Conservation (phyloP, 179 eudicot genomes). For the Gypsophila paniculata region DNA sequence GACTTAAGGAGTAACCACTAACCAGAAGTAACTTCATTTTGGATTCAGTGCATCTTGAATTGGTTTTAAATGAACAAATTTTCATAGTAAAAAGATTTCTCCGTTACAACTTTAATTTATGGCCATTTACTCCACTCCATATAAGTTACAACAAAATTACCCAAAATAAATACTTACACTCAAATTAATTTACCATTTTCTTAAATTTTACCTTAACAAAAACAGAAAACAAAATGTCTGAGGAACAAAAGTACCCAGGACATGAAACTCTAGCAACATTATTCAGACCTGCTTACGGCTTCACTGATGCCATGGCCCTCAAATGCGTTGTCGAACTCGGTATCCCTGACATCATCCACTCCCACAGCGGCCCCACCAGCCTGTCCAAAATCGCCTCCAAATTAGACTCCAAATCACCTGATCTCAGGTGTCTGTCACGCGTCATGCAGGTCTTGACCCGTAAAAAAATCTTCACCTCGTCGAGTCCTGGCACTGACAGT, state of each 20-base stretch:
- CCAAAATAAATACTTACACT: no score
- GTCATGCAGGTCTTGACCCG: conserved; percentile 30
- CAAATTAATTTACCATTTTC: no score
- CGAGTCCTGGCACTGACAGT: conserved; percentile 3
- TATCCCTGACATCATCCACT: conserved; percentile 30
- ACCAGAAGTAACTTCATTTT: no score
- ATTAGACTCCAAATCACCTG: conserved; percentile 20
- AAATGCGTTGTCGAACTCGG: conserved; percentile 34
- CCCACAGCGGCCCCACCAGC: conserved; percentile 27
- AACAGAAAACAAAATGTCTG: conserved; percentile 14
- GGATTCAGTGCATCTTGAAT: no score
- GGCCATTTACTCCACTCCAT: no score
- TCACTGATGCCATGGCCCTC: conserved; percentile 33
- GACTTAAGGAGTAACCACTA: no score
- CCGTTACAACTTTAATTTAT: no score
- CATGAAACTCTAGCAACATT: conserved; percentile 21
- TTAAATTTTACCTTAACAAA: not conserved
- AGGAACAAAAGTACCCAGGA: conserved; percentile 11
- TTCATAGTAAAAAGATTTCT: no score
- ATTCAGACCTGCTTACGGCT: conserved; percentile 20
- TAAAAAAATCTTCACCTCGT: conserved; percentile 19
- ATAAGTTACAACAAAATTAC: no score
- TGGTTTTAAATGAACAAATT: no score
- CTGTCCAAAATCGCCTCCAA: conserved; percentile 26
- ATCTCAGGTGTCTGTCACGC: conserved; percentile 27